phyloP scores from a whole-genome alignment of 352 stramenopile species.

The Phytopythium boreale region DNA sequence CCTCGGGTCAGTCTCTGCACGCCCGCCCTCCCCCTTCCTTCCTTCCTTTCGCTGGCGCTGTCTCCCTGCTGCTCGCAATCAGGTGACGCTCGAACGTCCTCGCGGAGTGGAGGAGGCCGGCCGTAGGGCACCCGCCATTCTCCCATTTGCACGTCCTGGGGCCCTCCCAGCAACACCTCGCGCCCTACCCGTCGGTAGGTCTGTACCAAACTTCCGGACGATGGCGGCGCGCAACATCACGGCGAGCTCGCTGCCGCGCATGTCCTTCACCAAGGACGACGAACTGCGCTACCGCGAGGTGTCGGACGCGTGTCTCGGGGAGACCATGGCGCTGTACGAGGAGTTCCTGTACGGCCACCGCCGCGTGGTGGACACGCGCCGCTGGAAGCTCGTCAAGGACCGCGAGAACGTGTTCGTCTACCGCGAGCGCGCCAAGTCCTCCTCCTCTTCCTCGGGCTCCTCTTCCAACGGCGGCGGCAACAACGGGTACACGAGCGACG shows the following conservation, averaged over 20 bases:
- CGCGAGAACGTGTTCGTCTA: slow-evolving; percentile 33
- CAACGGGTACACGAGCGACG: background rate
- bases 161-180: too few relatives aligned
- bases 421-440: slow-evolving; percentile 17
- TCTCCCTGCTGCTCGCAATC: too few relatives aligned
- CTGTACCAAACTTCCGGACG: too few relatives aligned
- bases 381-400: slow-evolving; percentile 39
- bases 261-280: slow-evolving; percentile 30
- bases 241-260: slow-evolving; percentile 23
- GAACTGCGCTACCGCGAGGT: slow-evolving; percentile 24
- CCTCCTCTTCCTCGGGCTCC: too few relatives aligned
- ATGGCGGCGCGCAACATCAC: slow-evolving; percentile 13
- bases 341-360: slow-evolving; percentile 22
- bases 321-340: slow-evolving; percentile 39
- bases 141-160: background rate
- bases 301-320: slow-evolving; percentile 17
- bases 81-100: too few relatives aligned
- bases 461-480: background rate
- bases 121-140: too few relatives aligned
- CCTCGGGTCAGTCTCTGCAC: slow-evolving; percentile 2
- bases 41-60: background rate
- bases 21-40: too few relatives aligned
- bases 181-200: too few relatives aligned
- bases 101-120: too few relatives aligned
- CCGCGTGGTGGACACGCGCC: slow-evolving; percentile 25